Base-by-base conservation (phyloP, 2,329 filamentous ascomycete genomes). In the Microcyclospora pomicola region DNA sequence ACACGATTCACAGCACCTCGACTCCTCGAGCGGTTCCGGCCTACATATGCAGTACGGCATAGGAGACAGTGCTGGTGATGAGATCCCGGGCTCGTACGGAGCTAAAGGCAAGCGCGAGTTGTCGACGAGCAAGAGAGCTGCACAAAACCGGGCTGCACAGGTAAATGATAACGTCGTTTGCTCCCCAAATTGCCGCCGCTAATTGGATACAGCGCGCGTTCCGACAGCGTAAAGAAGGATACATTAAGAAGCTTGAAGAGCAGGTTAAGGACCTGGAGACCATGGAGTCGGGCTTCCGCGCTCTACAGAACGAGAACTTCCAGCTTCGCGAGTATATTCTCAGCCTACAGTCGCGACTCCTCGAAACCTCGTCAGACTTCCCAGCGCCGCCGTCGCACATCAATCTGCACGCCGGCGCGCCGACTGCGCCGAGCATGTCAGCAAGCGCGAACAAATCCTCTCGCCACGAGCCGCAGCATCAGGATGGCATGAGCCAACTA, bases 181-280 rank as follows among this genome's bases (percentile, higher is more conserved):
- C 33, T 30, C 19, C 7, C 31, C 9, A 12, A 5, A 27, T 38
- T 16, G 13, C 10, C n/a, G n/a, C 6, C 14, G 24, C 40, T 42
- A 38, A 42, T 29, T 15, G 13, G 6, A 15, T 31, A 16, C 36
- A 98, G 88, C 77, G 91, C 59, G 91, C 91, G 31, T 98, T 98
- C 64, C 83, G 91, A 31, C 87, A 96, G 64, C 82, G 91, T 45
- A 98, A 98, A 59, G 91, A 98, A 63, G 83, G 84, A 33, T 95
- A 98, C 60, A 98, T 98, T 61, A 93, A 93, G 67, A 92, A 93
- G 59, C 73, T 98, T 6, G 91, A 98, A 62, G 82, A 91, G 56
- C 84, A 96, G 58, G 85, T 95, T 36, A 79, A 84, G 52, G 83
- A 91, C 24, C 82, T 77, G 48, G 72, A 75, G 49, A 71, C 76